Evolutionary conservation across 257 asterid genomes (phyloP), one percentile per base, ranked within the genome.

Genomic region (Plantago major): DNA sequence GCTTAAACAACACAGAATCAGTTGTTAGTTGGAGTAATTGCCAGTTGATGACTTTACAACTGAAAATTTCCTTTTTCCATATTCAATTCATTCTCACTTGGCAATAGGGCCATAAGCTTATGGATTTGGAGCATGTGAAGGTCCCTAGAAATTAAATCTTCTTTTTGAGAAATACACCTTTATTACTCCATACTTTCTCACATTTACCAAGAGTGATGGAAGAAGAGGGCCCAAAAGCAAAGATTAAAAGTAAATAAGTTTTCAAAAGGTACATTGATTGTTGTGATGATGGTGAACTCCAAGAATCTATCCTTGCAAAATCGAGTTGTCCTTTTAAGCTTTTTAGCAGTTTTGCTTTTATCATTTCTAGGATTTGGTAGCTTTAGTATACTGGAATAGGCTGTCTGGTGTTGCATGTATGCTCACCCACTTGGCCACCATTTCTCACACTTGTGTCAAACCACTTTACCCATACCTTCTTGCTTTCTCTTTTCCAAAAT

Each of bases 251-350:
- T 48, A 48, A 58, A 58, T n/a, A 33, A 44, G 15, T 57, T 7
- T 37, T 19, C 15, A 45, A 30, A 45, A 17, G 68, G 47, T 30
- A 61, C 46, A 38, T 22, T 37, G 30, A 48, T 68, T 51, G 60
- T 60, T 42, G 65, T 68, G 74, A 68, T 10, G 19, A 60, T 60
- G 63, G 44, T 19, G 56, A 13, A 67, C 58, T 67, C n/a, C 62
- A 52, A 61, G 77, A 61, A 64, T 76, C 55, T 55, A 18, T 2
- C 42, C 53, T 57, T 42, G n/a, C 68, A 63, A 51, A 67, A 46
- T 60, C 11, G 65, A 45, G 60, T 50, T 64, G 71, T 54, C 74
- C 60, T 64, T 65, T 68, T 46, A 40, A 55, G 42, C 66, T 67
- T 55, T 55, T 43, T 14, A 42, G 51, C 58, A 33, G 40, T 33